Evolutionary conservation across 2,329 filamentous ascomycete species (phyloP), one percentile per base, ranked within the genome.

Genomic region (Cercospora sp.): DNA sequence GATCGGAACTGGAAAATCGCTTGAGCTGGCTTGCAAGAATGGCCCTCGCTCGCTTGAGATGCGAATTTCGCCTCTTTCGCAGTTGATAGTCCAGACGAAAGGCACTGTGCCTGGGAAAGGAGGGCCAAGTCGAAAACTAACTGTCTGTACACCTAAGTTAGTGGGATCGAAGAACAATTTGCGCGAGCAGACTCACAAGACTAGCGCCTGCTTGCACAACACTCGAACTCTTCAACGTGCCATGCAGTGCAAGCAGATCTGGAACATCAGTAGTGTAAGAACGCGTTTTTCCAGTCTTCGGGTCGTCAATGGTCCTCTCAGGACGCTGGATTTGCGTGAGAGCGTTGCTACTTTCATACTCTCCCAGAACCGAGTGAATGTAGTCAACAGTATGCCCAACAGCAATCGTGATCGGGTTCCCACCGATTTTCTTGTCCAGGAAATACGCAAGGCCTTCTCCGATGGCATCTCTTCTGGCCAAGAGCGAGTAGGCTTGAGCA

Each of bases 11-110:
- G 74, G 74, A 6, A 18, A 53, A 1, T 51, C 63, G 43, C 58
- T 64, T 13, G 65, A 66, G 37, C 69, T 66, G 16, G 67, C 63
- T 43, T 72, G 69, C 53, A 73, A 59, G 37, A 69, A 71, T n/a
- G 68, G 65, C 2, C 71, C 70, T 34, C 63, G 18, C 18, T 66
- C 65, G 53, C 65, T 71, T 3, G 68, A 66, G n/a, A 76, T 58
- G 2, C 70, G 68, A 13, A 76, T 66, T 43, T 74, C 70, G 30
- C 71, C 74, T 34, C 72, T 74, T 21, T 72, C 69, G 58, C 72
- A 73, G n/a, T 67, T 71, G 65, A 76, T 73, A 1, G 66, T 71
- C 74, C 73, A 76, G 16, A 70, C 53, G 40, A 75, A 73, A 8
- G 73, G 68, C 8, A 61, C 30, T 0, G 67, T 70, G 18, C 71